These are phyloP conservation scores for Chlorella variabilis DNA, from an alignment of 163 green algal genomes.

Conservation along the genomic window DNA sequence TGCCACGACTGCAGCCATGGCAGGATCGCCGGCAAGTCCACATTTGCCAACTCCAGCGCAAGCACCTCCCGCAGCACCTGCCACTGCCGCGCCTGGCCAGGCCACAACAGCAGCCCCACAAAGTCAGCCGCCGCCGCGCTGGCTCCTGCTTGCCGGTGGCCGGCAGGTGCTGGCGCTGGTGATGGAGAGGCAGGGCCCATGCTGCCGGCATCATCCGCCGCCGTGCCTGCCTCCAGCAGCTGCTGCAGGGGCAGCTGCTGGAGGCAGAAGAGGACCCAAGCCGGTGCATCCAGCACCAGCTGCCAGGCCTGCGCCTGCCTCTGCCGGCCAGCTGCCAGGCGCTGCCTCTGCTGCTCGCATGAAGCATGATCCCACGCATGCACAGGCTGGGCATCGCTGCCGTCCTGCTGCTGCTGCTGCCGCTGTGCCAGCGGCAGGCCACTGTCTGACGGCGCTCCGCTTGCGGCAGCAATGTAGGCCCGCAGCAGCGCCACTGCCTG, in stretches of 20 bases:
- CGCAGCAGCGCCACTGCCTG: background rate
- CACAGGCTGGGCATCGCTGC: background rate
- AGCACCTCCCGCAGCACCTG: conserved; percentile 1
- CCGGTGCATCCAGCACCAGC: conserved; percentile 11
- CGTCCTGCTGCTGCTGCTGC: background rate
- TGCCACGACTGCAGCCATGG: conserved; percentile 22
- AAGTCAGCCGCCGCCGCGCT: background rate
- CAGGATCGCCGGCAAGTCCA: background rate
- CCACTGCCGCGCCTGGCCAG: background rate
- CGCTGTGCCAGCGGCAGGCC: background rate
- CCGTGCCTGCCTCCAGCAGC: background rate
- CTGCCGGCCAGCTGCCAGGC: background rate
- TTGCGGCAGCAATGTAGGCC: background rate
- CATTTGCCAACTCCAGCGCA: background rate
- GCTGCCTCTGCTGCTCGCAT: background rate
- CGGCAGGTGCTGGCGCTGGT: background rate
- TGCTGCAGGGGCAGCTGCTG: conserved; percentile 1
- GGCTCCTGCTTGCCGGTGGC: no score
- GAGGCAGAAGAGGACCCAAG: conserved; percentile 22
- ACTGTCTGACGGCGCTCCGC: no score
- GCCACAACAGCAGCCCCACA: background rate
- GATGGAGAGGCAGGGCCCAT: background rate
- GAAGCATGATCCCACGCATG: background rate
- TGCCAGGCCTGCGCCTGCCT: background rate
- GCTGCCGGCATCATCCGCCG: no score